phyloP scores from a whole-genome alignment of 2,329 filamentous ascomycete species.

The Trichophyton verrucosum region DNA sequence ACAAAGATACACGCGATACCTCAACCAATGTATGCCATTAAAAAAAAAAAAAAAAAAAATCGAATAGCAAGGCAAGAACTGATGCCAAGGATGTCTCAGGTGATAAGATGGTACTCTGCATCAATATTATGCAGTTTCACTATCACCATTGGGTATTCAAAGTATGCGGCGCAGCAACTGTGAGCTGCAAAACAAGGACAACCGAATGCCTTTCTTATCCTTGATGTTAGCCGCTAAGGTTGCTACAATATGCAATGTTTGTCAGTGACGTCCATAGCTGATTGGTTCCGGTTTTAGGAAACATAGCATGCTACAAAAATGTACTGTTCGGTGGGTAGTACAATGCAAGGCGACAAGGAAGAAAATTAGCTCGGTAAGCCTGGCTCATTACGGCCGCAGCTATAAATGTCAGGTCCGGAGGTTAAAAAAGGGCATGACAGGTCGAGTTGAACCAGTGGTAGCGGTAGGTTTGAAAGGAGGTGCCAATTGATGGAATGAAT shows the following conservation, averaged over 20 bases:
- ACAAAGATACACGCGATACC: no score
- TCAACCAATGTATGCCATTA: no score
- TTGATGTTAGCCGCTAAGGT: background rate
- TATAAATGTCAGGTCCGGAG: background rate
- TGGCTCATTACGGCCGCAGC: background rate
- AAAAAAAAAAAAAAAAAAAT: no score
- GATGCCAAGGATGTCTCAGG: background rate
- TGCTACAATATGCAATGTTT: background rate
- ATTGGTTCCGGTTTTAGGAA: background rate
- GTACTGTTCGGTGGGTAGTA: background rate
- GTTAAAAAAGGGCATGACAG: background rate
- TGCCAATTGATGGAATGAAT: background rate
- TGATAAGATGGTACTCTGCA: background rate
- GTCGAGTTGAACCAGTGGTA: background rate
- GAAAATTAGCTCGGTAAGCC: background rate
- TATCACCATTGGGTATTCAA: background rate
- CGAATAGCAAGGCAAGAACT: no score
- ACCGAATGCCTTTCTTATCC: background rate
- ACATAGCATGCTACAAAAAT: background rate
- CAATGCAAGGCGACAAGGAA: background rate
- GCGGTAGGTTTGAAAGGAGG: background rate
- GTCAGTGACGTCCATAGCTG: background rate
- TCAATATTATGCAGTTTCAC: background rate
- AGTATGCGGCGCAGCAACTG: background rate
- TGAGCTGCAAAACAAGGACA: background rate